Evolutionary conservation across 441 rosid genomes (phyloP).

Genomic region (Rhodomyrtus psidioides): DNA sequence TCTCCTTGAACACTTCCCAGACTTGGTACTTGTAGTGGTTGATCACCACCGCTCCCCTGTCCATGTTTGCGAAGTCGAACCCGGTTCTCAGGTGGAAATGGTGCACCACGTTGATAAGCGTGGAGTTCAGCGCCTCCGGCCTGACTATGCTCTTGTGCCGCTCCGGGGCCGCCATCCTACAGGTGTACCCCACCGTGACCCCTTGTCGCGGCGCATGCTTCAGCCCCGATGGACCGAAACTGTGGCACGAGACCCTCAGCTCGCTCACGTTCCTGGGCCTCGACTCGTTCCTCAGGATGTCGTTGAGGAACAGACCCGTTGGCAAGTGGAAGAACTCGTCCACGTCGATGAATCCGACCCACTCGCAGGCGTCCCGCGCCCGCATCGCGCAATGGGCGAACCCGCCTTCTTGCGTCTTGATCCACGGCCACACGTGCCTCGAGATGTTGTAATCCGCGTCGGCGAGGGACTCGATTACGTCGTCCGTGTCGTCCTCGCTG

Average conservation of each 20-base stretch:
- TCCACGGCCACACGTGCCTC: constrained; percentile 79
- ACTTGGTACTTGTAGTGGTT: constrained; percentile 86
- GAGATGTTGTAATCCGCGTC: constrained; percentile 34
- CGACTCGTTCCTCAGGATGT: constrained; percentile 26
- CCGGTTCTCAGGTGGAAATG: constrained; percentile 62
- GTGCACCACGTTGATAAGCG: constrained; percentile 70
- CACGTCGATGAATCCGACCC: constrained; percentile 84
- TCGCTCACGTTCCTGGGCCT: constrained; percentile 25
- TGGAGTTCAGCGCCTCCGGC: constrained; percentile 63
- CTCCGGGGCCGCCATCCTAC: constrained; percentile 46
- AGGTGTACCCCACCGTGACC: constrained; percentile 54
- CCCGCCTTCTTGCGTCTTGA: constrained; percentile 83
- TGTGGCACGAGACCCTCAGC: constrained; percentile 51
- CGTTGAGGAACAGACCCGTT: constrained; percentile 18
- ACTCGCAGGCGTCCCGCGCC: constrained; percentile 47
- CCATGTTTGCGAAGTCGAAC: constrained; percentile 32
- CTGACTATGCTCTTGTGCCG: constrained; percentile 79
- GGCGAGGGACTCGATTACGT: constrained; percentile 23
- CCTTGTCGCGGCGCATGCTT: constrained; percentile 31
- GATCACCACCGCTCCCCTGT: constrained; percentile 38
- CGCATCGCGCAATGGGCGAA: constrained; percentile 74
- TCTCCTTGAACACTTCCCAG: constrained; percentile 87
- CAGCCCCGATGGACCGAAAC: constrained; percentile 70
- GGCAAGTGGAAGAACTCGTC: constrained; percentile 66
- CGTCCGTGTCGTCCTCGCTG: constrained; percentile 48